Evolutionary conservation across 345 rosid species (phyloP).

Genomic region (Chamaenerion angustifolium): DNA sequence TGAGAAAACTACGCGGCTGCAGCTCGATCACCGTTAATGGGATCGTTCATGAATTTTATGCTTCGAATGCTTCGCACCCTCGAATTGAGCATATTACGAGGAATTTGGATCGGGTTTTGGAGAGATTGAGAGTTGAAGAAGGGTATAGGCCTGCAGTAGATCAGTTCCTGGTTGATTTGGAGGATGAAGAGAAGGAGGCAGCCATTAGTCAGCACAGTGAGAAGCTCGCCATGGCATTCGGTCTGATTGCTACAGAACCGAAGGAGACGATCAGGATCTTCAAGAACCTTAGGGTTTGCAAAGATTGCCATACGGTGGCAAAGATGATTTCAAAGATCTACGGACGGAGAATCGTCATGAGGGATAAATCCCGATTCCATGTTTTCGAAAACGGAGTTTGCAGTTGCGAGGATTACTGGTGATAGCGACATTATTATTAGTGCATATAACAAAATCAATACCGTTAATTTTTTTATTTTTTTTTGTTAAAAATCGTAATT

Average conservation of each 20-base stretch:
- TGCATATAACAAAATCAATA: too few species aligned
- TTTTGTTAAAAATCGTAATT: too few species aligned
- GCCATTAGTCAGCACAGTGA: constrained; percentile 49
- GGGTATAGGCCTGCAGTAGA: constrained; percentile 36
- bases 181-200: constrained; percentile 36
- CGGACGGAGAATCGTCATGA: constrained; percentile 33
- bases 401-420: constrained; percentile 49
- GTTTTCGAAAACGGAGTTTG: constrained; percentile 39
- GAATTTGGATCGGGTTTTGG: constrained; percentile 26
- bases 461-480: too few species aligned
- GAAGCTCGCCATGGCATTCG: constrained; percentile 51
- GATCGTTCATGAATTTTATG: constrained; percentile 37
- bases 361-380: constrained; percentile 54
- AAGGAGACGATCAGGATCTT: constrained; percentile 30
- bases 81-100: constrained; percentile 22
- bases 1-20: constrained; percentile 46
- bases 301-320: constrained; percentile 43
- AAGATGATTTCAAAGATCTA: constrained; percentile 48
- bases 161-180: constrained; percentile 25
- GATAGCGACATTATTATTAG: too few species aligned
- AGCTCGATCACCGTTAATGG: constrained; percentile 46
- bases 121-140: constrained; percentile 18
- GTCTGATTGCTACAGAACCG: constrained; percentile 37
- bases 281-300: constrained; percentile 54
- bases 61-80: constrained; percentile 42